Base-by-base conservation (phyloP, 257 asterid genomes). In the Solanum virginianum region DNA sequence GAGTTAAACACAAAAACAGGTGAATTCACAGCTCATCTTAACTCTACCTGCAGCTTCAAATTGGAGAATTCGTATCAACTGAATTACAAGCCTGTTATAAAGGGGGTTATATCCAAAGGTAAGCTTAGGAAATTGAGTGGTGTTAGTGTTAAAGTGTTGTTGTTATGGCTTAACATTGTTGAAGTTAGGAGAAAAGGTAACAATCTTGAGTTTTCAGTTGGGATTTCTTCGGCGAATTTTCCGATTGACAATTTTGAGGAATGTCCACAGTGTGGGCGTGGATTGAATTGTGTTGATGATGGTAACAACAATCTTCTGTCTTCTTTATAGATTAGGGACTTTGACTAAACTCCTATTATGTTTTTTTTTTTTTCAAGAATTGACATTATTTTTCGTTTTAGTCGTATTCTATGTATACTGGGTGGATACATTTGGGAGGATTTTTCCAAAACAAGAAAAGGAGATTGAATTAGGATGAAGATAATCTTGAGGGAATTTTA, bases 181-280 rank as follows among this genome's bases (percentile, higher is more conserved):
- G 94, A 92, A 86, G 98, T 96, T 59, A 85, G 79, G 3, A 82
- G 79, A 7, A 91, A 87, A 14, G 93, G 86, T 20, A 88, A 87
- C 43, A 91, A 88, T 0, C 36, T 94, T 22, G 90, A 89, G 1
- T 88, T 96, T 39, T 94, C 98, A 15, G 94, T 96, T 24, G 99
- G 99, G 18, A 86, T 96, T 18, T 84, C 86, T 22, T 94, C 98
- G 14, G 97, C 95, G 8, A 84, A 62, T 85, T 96, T 94, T 36
- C 86, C 89, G 49, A 60, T 91, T 82, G 92, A 92, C 8, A 93
- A 83, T 8, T 96, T 96, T 55, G 59, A 71, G 16, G 98, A 92
- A 89, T 84, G 93, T 17, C 99, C 98, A 47, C 93, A 88, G 85
- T 96, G 99, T 57, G 99, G 98, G 0, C 93, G 95, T 83, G 98